Evolutionary conservation across 208 protist genomes (phyloP).

Genomic region (Eutreptiella sp.): DNA sequence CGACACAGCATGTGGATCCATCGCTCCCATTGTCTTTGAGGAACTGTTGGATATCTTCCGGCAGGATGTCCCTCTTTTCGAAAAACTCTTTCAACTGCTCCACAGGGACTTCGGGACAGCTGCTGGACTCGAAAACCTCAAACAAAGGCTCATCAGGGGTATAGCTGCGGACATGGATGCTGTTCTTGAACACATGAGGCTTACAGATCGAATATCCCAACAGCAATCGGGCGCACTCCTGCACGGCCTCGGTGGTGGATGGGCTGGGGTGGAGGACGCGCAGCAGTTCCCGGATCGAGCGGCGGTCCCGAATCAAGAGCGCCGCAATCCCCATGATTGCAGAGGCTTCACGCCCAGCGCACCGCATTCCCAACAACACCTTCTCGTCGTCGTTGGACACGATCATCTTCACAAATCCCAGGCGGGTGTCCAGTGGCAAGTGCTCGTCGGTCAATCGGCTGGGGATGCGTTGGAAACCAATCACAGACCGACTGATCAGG

Average conservation of each 20-base stretch:
- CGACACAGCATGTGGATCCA: too few species aligned
- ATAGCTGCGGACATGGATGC: too few species aligned
- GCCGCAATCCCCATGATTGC: constrained; percentile 59
- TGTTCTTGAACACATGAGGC: constrained; percentile 42
- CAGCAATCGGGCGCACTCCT: constrained; percentile 55
- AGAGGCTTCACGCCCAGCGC: constrained; percentile 49
- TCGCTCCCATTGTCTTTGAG: too few species aligned
- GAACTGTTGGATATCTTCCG: too few species aligned
- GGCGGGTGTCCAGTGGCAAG: too few species aligned
- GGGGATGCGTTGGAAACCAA: too few species aligned
- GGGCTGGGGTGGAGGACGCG: constrained; percentile 52
- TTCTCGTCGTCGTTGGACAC: constrained; percentile 58
- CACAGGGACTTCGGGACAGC: too few species aligned
- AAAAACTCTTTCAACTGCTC: too few species aligned
- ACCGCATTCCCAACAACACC: constrained; percentile 54
- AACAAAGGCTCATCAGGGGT: too few species aligned
- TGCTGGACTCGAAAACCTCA: too few species aligned
- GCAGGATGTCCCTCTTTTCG: too few species aligned
- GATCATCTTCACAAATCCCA: constrained; percentile 65
- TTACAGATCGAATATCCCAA: constrained; percentile 42
- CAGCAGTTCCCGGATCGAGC: constrained; percentile 54
- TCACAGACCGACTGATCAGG: constrained; percentile 47
- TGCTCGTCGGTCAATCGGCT: too few species aligned
- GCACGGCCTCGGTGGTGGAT: constrained; percentile 46
- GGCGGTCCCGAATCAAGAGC: constrained; percentile 46